Conservation (phyloP, 495 filamentous ascomycete species). For the Astrocystis sublimbata region DNA sequence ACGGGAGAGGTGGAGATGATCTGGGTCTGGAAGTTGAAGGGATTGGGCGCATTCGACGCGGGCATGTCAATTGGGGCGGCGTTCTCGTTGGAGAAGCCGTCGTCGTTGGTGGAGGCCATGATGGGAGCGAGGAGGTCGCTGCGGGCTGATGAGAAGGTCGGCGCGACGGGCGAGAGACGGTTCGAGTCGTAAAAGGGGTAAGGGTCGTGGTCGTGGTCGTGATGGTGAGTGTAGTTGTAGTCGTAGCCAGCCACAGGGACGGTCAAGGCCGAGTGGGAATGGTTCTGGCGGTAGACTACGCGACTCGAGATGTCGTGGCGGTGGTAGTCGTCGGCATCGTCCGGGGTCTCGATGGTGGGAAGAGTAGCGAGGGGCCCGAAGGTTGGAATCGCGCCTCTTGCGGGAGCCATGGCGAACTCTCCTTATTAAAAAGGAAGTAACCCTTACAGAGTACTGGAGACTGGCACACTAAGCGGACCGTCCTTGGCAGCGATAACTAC, state of each 20-base stretch:
- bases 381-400: conserved; percentile 9
- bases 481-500: conserved; percentile 14
- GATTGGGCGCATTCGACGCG: conserved; percentile 48
- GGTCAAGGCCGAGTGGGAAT: conserved; percentile 16
- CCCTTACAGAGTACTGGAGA: no score
- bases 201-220: conserved; percentile 11
- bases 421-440: no score
- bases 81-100: conserved; percentile 31
- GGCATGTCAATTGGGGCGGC: conserved; percentile 26
- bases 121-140: background rate
- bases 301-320: conserved; percentile 22
- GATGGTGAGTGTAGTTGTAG: background rate
- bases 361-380: conserved; percentile 32
- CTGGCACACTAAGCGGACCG: conserved; percentile 16
- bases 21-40: conserved; percentile 94
- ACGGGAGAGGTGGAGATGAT: conserved; percentile 73
- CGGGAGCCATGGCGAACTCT: conserved; percentile 16
- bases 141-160: conserved; percentile 46
- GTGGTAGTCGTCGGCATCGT: conserved; percentile 25
- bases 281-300: conserved; percentile 17
- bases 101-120: conserved; percentile 38
- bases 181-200: conserved; percentile 55
- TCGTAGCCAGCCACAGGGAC: background rate
- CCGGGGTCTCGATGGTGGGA: conserved; percentile 31
- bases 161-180: conserved; percentile 63